Evolutionary conservation across 257 asterid species (phyloP).

Genomic region (Ballota nigra): DNA sequence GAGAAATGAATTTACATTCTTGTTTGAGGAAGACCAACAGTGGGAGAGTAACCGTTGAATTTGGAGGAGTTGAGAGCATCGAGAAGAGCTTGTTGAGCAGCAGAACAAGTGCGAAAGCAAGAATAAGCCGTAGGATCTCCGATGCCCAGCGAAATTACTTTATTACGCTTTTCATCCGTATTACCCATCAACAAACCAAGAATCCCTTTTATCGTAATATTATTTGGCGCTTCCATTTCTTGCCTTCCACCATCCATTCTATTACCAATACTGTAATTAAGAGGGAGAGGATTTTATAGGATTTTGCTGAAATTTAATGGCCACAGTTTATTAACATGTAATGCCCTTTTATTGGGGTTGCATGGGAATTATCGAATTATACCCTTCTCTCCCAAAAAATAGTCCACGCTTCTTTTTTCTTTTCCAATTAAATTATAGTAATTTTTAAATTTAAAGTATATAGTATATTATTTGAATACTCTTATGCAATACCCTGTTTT

Average conservation of each 20-base stretch:
- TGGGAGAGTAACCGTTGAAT: conserved; percentile 85
- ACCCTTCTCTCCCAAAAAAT: no score
- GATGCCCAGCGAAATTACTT: conserved; percentile 67
- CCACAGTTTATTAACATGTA: no score
- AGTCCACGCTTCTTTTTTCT: no score
- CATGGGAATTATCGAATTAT: no score
- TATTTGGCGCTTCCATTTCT: conserved; percentile 42
- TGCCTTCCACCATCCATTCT: not conserved
- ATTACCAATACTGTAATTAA: not conserved
- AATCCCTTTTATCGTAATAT: conserved; percentile 71
- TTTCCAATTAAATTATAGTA: no score
- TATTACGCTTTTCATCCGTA: conserved; percentile 24
- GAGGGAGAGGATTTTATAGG: not conserved
- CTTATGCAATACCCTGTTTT: no score
- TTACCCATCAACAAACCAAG: conserved; percentile 58
- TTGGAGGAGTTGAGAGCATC: conserved; percentile 53
- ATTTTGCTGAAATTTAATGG: not conserved
- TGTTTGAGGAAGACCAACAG: conserved; percentile 80
- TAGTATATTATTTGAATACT: no score
- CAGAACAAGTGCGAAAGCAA: conserved; percentile 54
- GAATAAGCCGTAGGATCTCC: conserved; percentile 85
- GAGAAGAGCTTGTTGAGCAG: conserved; percentile 60
- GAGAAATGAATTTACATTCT: no score
- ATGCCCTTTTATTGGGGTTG: no score
- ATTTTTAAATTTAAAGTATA: no score